Evolutionary conservation across 192 early-diverging fungal species (phyloP).

Genomic region (Mortierella antarctica): DNA sequence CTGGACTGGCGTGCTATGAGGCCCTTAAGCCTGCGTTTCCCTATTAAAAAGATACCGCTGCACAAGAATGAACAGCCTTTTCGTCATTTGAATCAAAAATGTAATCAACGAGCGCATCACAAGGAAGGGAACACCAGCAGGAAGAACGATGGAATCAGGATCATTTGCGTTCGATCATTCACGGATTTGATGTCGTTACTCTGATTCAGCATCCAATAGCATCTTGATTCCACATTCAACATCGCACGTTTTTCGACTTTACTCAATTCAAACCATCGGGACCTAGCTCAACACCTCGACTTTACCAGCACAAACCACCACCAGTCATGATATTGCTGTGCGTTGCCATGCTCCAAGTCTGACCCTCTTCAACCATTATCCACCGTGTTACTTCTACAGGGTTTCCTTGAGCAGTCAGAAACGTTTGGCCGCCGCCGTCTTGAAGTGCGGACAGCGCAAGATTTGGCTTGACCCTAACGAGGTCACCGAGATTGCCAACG

Average conservation of each 20-base stretch:
- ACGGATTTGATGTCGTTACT: slow-evolving; percentile 13
- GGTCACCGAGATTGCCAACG: slow-evolving; percentile 92
- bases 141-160: slow-evolving; percentile 2
- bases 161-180: background rate
- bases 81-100: slow-evolving; percentile 27
- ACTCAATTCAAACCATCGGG: slow-evolving; percentile 9
- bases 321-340: too few relatives aligned
- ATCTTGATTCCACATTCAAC: background rate
- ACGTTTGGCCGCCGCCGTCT: slow-evolving; percentile 94
- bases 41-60: background rate
- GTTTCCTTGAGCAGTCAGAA: slow-evolving; percentile 89
- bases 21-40: background rate
- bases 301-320: too few relatives aligned
- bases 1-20: too few relatives aligned
- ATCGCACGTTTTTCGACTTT: slow-evolving; percentile 17
- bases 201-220: slow-evolving; percentile 15
- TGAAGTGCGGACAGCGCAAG: slow-evolving; percentile 98
- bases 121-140: background rate
- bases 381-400: slow-evolving; percentile 53
- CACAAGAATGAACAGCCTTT: slow-evolving; percentile 6
- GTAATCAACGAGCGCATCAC: background rate
- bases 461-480: slow-evolving; percentile 99
- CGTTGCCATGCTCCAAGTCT: background rate
- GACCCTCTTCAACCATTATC: slow-evolving; percentile 1
- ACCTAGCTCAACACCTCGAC: background rate